A percentile compares a stretch with the other conserved stretches of the same genome.
Conservation (phyloP, 148 eudicot species). For the Silene conica region DNA sequence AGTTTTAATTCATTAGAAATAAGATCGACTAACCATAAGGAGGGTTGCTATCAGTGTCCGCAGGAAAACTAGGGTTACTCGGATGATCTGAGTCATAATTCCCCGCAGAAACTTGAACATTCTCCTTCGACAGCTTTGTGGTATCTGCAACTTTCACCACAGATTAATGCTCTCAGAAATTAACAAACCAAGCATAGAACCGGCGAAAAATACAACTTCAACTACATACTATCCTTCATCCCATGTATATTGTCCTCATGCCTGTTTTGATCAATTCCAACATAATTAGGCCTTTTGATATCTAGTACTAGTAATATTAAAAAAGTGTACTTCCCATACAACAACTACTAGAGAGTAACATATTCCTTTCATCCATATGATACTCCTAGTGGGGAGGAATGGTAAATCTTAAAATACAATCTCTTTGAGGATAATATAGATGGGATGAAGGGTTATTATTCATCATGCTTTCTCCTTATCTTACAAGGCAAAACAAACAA, state of each 20-base stretch:
- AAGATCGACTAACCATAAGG: constrained; percentile 2
- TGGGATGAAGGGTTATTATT: no score
- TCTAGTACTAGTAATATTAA: neutral
- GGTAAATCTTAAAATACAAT: no score
- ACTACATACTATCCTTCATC: neutral
- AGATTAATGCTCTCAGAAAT: neutral
- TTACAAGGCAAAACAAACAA: no score
- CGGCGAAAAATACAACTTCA: no score
- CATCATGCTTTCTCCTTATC: no score
- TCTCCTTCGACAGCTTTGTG: neutral
- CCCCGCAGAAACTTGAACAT: neutral
- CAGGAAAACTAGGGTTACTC: neutral
- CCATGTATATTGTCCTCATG: neutral
- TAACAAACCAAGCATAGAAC: no score
- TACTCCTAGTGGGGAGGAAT: no score
- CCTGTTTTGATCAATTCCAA: neutral
- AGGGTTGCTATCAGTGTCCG: neutral
- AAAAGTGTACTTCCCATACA: neutral
- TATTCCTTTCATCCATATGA: no score
- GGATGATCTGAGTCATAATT: constrained; percentile 3
- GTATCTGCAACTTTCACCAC: constrained; percentile 3
- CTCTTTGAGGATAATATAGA: no score
- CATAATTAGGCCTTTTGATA: no score
- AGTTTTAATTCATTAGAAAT: neutral
- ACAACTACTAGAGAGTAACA: neutral